A percentile compares a stretch with the other conserved stretches of the same genome.
phyloP scores from a whole-genome alignment of 2,329 filamentous ascomycete genomes.

The Paradendryphiella salina region DNA sequence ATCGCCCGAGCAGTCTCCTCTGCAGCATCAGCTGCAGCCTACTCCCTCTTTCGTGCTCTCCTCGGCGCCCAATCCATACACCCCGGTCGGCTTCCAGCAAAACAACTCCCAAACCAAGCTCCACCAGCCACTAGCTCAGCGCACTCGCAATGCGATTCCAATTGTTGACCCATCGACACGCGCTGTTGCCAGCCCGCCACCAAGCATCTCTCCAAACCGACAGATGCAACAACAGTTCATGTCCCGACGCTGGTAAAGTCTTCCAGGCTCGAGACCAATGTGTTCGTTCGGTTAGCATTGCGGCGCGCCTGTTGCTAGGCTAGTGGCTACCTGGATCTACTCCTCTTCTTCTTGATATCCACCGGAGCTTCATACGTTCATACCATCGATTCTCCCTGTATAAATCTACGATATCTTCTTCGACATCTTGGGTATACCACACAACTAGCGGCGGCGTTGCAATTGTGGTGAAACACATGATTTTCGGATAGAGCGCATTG shows the following conservation, averaged over 20 bases:
- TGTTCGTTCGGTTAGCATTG: constrained; percentile 41
- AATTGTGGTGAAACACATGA: constrained; percentile 42
- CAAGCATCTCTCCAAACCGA: constrained; percentile 66
- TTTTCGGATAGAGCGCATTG: constrained; percentile 46
- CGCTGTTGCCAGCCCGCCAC: constrained; percentile 85
- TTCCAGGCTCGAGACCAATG: constrained; percentile 39
- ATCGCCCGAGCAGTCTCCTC: constrained; percentile 87
- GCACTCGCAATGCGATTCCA: constrained; percentile 91
- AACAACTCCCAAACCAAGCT: constrained; percentile 68
- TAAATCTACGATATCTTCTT: constrained; percentile 50
- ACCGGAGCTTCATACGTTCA: constrained; percentile 47
- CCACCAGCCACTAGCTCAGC: constrained; percentile 87
- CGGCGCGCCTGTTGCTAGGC: constrained; percentile 46
- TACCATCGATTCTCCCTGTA: constrained; percentile 49
- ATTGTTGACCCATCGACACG: constrained; percentile 96
- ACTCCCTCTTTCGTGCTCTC: constrained; percentile 76
- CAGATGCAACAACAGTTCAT: constrained; percentile 61
- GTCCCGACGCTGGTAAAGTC: constrained; percentile 54
- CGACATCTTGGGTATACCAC: constrained; percentile 49
- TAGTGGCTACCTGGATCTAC: constrained; percentile 48
- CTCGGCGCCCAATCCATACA: constrained; percentile 57
- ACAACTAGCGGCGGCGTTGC: constrained; percentile 49
- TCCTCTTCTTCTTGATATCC: constrained; percentile 44
- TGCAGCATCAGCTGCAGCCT: constrained; percentile 77
- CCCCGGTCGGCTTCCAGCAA: constrained; percentile 64